phyloP scores from a whole-genome alignment of 2,329 filamentous ascomycete genomes.

The Fusarium incarnatum region DNA sequence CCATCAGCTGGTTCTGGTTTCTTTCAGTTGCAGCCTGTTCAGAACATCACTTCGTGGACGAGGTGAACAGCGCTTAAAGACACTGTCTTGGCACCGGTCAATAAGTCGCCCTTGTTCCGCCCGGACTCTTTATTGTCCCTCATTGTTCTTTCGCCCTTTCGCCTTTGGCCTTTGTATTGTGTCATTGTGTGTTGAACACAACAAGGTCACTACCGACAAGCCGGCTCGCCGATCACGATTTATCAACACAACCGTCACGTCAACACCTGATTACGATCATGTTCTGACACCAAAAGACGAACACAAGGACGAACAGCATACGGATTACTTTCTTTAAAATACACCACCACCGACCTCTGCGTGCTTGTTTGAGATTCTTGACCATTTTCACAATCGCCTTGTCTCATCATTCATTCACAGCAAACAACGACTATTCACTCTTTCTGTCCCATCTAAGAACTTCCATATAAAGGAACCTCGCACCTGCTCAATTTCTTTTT shows the following conservation, averaged over 20 bases:
- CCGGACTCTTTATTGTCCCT: constrained; percentile 25
- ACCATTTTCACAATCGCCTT: constrained; percentile 13
- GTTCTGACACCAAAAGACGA: constrained; percentile 40
- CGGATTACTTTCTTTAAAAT: constrained; percentile 39
- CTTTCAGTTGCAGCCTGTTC: constrained; percentile 15
- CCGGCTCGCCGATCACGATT: constrained; percentile 28
- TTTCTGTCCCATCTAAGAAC: constrained; percentile 12
- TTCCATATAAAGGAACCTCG: constrained; percentile 19
- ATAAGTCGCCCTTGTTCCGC: constrained; percentile 26
- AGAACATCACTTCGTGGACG: constrained; percentile 37
- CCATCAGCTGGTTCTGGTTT: constrained; percentile 34
- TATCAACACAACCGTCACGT: constrained; percentile 25
- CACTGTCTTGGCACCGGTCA: constrained; percentile 5
- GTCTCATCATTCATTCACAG: constrained; percentile 21
- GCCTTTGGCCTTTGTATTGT: constrained; percentile 23
- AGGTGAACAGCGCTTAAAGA: constrained; percentile 23
- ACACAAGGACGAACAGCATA: constrained; percentile 39
- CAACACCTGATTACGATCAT: constrained; percentile 31
- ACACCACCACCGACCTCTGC: constrained; percentile 9
- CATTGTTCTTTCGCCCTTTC: constrained; percentile 3
- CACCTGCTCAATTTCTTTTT: constrained; percentile 24
- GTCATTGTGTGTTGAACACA: constrained; percentile 42
- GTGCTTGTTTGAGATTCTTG: constrained; percentile 27
- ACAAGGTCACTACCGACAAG: constrained; percentile 26
- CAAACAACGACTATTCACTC: constrained; percentile 21